These are phyloP conservation scores for Colletotrichum tropicale DNA, from an alignment of 2,329 filamentous ascomycete species.

Conservation along the genomic window DNA sequence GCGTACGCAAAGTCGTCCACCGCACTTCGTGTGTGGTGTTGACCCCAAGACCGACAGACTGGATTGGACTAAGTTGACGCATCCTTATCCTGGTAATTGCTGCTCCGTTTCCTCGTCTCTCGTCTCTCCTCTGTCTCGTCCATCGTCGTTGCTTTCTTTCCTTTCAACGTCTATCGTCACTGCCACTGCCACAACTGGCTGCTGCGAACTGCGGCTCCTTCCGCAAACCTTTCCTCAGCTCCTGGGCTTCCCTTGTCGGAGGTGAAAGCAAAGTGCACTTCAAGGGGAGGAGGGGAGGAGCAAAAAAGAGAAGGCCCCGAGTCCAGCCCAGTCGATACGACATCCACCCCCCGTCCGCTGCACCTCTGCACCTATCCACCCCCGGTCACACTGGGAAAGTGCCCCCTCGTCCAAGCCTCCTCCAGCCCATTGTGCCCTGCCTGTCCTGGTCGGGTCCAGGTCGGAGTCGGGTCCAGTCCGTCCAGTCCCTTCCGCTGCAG, in stretches of 20 bases:
- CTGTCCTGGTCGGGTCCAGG: neutral
- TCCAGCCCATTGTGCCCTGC: neutral
- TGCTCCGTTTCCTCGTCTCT: neutral
- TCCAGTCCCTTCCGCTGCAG: neutral
- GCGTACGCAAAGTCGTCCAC: neutral
- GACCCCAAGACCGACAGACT: slow-evolving; percentile 6
- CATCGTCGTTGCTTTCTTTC: neutral
- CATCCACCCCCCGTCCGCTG: neutral
- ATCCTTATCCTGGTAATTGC: slow-evolving; percentile 11
- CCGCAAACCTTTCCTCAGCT: neutral
- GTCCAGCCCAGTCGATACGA: neutral
- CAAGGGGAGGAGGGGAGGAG: neutral
- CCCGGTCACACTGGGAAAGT: neutral
- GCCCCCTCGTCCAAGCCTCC: neutral
- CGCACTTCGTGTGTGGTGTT: slow-evolving; percentile 17
- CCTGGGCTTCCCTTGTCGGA: neutral
- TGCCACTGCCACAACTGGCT: neutral
- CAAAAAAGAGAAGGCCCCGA: neutral
- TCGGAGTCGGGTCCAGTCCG: neutral
- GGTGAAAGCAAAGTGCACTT: neutral
- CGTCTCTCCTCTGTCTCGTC: neutral
- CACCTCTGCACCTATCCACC: neutral
- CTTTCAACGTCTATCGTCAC: neutral
- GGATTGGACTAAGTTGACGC: neutral
- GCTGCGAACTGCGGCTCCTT: neutral